Base-by-base conservation (phyloP, 2,329 filamentous ascomycete species). In the Kalaharituber pfeilii region DNA sequence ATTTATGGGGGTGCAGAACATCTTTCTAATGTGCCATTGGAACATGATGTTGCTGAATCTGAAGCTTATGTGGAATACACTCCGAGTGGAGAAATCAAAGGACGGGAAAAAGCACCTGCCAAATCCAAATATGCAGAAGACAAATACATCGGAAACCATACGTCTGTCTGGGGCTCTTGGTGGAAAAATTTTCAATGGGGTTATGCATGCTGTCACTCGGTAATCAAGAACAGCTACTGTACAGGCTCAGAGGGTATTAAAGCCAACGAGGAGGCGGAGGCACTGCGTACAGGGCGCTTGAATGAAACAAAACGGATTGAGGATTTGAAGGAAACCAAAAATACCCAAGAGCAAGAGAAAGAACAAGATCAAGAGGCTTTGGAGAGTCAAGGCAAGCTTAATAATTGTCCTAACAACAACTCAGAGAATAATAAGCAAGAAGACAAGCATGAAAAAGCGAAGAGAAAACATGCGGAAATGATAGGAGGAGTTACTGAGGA, bases 141-240 rank as follows among this genome's bases (percentile, higher is more conserved):
- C 64, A 75, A 95, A 0, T 72, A 84, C 53, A 77, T 83, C 67
- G 89, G 94, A 71, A 98, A 98, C 65, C 91, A 98, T 69, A 86
- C 79, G 2, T 82, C 83, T 0, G 82, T 94, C 2, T 98, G 87
- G 85, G 91, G 91, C 50, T 94, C 87, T 65, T 98, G 91, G 91
- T 98, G 91, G 91, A 78, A 80, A 52, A 81, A 86, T 65, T 96
- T 95, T 70, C 78, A 82, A 68, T 98, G 91, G 91, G 91, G 91
- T 1, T 98, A 94, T 68, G 78, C 84, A 22, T 98, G 91, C 68
- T 98, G 91, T 72, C 87, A 93, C 67, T 94, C 87, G 0, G 82
- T 80, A 22, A 78, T 94, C 59, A 95, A 94, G 70, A 96, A 98
- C 69, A 94, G 87, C 65, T 98, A 96, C 65, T 98, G 91, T 68